Conservation (phyloP, 1,284 basidiomycete species). For the Fomitopsis betulina region DNA sequence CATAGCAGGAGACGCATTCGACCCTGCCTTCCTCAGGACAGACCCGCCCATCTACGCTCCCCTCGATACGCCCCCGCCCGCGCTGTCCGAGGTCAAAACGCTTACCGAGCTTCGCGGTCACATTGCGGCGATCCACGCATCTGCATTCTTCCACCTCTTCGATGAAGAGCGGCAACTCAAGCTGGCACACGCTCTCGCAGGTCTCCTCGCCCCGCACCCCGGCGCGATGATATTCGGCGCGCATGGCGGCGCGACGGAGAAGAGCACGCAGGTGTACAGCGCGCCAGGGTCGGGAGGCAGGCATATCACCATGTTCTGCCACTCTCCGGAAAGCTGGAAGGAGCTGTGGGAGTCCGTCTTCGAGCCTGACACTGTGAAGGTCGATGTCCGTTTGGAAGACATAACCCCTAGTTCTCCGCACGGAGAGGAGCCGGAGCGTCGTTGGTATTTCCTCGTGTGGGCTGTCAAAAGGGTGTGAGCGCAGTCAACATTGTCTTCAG, state of each 20-base stretch:
- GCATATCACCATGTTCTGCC: slow-evolving; percentile 11
- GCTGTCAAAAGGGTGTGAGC: no score
- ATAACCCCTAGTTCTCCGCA: no score
- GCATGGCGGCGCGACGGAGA: slow-evolving; percentile 16
- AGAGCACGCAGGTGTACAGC: slow-evolving; percentile 1
- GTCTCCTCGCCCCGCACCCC: slow-evolving; percentile 20
- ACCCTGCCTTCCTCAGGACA: slow-evolving; percentile 28
- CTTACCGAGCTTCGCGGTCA: slow-evolving; percentile 29
- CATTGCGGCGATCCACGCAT: slow-evolving; percentile 15
- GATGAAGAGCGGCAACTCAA: slow-evolving; percentile 32
- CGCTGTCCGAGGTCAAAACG: slow-evolving; percentile 25
- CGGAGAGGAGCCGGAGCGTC: no score
- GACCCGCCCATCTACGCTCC: slow-evolving; percentile 16
- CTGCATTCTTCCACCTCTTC: slow-evolving; percentile 46
- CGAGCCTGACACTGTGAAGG: slow-evolving; percentile 24
- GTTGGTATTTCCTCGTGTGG: no score
- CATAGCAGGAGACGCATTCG: slow-evolving; percentile 42
- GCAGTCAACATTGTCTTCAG: neutral
- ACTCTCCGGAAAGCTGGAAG: slow-evolving; percentile 30
- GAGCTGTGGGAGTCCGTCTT: slow-evolving; percentile 33
- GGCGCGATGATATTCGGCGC: slow-evolving; percentile 34
- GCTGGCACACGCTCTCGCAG: slow-evolving; percentile 32
- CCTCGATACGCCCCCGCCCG: slow-evolving; percentile 16
- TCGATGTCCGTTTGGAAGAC: neutral
- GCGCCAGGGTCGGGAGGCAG: slow-evolving; percentile 10